Evolutionary conservation across 2,329 filamentous ascomycete genomes (phyloP).

Genomic region (Fusarium nygamai): DNA sequence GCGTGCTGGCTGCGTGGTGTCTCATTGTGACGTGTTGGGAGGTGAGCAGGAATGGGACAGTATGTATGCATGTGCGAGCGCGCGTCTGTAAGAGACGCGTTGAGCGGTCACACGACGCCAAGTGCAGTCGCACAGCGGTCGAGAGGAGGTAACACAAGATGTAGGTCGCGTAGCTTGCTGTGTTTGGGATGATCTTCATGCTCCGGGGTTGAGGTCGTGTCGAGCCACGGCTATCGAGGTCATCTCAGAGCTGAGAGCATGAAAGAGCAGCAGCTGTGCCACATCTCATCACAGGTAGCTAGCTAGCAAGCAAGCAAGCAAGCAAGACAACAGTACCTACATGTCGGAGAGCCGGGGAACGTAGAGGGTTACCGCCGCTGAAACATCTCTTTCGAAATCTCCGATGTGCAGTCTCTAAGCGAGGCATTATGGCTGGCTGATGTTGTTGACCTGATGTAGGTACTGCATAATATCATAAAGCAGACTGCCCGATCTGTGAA

Average conservation of each 20-base stretch:
- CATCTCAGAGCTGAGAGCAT: conserved; percentile 18
- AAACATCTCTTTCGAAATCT: conserved; percentile 41
- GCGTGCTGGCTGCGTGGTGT: conserved; percentile 14
- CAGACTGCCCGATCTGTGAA: conserved; percentile 36
- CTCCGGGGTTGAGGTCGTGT: conserved; percentile 20
- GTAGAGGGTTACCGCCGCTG: conserved; percentile 19
- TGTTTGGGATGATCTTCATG: conserved; percentile 13
- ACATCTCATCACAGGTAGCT: not conserved
- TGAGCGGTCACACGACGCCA: conserved; percentile 19
- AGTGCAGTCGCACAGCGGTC: not conserved
- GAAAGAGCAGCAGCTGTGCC: conserved; percentile 13
- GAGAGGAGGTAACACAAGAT: conserved; percentile 26
- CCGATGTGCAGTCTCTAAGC: conserved; percentile 42
- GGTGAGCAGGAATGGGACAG: conserved; percentile 16
- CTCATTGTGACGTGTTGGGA: conserved; percentile 42
- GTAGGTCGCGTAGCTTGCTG: conserved; percentile 12
- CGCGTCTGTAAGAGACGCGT: conserved; percentile 8
- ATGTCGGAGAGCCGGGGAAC: conserved; percentile 19
- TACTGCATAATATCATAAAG: conserved; percentile 20
- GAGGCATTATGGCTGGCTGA: conserved; percentile 29
- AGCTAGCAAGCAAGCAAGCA: not conserved
- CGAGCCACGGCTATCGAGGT: conserved; percentile 15
- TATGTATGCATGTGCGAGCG: conserved; percentile 1
- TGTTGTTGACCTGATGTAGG: conserved; percentile 24
- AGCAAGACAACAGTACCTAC: conserved; percentile 4